phyloP scores from a whole-genome alignment of 805 yeast species.

The Naumovozyma castellii region DNA sequence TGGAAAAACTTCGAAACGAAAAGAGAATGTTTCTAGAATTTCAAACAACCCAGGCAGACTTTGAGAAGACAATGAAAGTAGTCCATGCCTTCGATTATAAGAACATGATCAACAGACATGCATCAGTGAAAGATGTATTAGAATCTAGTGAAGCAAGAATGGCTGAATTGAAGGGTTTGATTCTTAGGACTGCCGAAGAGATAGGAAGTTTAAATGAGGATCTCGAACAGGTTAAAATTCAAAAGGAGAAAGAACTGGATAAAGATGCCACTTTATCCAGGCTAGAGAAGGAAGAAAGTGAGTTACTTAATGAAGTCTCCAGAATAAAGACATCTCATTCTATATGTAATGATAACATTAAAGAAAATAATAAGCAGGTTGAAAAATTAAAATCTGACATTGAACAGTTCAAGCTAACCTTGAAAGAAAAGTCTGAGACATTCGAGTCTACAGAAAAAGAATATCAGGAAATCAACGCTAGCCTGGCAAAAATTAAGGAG shows the following conservation, averaged over 20 bases:
- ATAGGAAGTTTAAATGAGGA: constrained; percentile 52
- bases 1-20: constrained; percentile 70
- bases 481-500: constrained; percentile 38
- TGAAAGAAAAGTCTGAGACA: constrained; percentile 30
- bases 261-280: constrained; percentile 53
- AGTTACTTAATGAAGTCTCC: constrained; percentile 52
- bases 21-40: constrained; percentile 76
- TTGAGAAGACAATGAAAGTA: constrained; percentile 64
- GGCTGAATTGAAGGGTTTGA: constrained; percentile 34
- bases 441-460: constrained; percentile 37
- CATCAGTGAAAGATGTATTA: constrained; percentile 36
- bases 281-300: constrained; percentile 49
- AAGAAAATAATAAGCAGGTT: constrained; percentile 41
- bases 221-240: constrained; percentile 41
- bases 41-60: constrained; percentile 73
- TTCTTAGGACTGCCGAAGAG: constrained; percentile 44
- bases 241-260: constrained; percentile 47
- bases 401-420: constrained; percentile 25
- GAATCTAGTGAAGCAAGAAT: constrained; percentile 35
- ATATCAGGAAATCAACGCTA: constrained; percentile 36
- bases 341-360: constrained; percentile 45
- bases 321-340: constrained; percentile 57
- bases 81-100: constrained; percentile 71
- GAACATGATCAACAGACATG: constrained; percentile 33
- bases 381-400: constrained; percentile 30